Conservation (phyloP, 2,329 filamentous ascomycete species). For the Hypoxylon sp. region DNA sequence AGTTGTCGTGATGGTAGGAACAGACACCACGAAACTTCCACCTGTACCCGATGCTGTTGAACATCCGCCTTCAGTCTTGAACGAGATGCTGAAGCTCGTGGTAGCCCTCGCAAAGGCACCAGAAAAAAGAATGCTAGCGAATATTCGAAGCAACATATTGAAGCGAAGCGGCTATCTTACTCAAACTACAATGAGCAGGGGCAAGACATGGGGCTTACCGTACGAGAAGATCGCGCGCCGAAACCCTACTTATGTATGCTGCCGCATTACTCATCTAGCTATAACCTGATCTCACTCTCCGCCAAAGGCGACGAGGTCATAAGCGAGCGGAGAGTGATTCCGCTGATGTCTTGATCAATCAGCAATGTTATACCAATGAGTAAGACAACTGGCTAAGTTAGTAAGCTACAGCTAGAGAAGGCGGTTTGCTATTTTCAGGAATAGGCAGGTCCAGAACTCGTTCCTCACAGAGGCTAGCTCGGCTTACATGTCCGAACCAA, state of each 20-base stretch:
- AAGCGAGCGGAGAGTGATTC: conserved; percentile 16
- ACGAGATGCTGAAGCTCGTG: conserved; percentile 39
- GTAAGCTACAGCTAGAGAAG: conserved; percentile 13
- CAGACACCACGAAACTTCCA: conserved; percentile 38
- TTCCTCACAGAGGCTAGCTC: not conserved
- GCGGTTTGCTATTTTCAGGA: conserved; percentile 1
- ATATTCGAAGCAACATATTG: conserved; percentile 37
- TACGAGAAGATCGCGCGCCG: not conserved
- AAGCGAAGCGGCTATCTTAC: not conserved
- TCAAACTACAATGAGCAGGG: not conserved
- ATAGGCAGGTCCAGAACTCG: conserved; percentile 14
- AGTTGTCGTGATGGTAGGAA: conserved; percentile 37
- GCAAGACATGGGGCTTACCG: not conserved
- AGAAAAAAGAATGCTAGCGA: conserved; percentile 22
- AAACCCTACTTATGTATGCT: not conserved
- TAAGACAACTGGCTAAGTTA: conserved; percentile 15
- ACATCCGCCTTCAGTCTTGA: conserved; percentile 34
- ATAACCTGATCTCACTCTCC: not conserved
- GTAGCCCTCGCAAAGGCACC: conserved; percentile 36
- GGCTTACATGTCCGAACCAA: conserved; percentile 2
- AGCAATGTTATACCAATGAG: conserved; percentile 18
- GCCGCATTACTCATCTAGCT: not conserved
- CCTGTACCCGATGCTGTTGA: conserved; percentile 42
- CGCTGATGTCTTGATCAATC: conserved; percentile 18
- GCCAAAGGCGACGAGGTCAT: not conserved